Base-by-base conservation (phyloP, 2,329 filamentous ascomycete species). In the Aspergillus sp. region DNA sequence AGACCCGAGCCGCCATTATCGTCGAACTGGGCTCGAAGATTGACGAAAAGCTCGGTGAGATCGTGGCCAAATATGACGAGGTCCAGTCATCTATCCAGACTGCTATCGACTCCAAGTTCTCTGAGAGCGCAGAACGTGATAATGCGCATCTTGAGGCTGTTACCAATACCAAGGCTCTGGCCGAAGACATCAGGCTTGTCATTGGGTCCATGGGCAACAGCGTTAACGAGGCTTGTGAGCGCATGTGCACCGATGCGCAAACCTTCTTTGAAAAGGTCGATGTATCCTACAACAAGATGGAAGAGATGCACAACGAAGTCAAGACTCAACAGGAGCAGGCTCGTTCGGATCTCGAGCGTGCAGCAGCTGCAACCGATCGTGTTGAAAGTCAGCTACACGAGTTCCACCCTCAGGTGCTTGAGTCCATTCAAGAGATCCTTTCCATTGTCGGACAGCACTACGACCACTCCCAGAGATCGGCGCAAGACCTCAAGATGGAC, bases 11-110 rank as follows among this genome's bases (percentile, higher is more conserved):
- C 7, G 80, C 80, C 30, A 81, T 86, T 27, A 78, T 86, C 25
- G 72, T 80, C 13, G 83, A 84, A 27, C 73, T 88, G 23, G 78
- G 79, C 4, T 75, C 79, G 54, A 87, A 86, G 75, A 80, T 89
- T 41, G 86, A 96, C 63, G 90, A 92, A 70, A 92, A 92, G 72
- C 87, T 97, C 67, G 85, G 85, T 60, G 90, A 92, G 56, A 82
- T 99, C 23, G 86, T 96, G 73, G 82, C 84, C 66, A 97, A 96
- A 74, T 96, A 96, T 70, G 93, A 97, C 58, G 91, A 95, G 62
- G 88, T 93, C 64, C 90, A 96, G 70, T 79, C 84, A 19, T 81
- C 86, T 7, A 84, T 91, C 32, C 90, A 96, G 70, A 80, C 84
- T 21, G 81, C 86, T 7, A 83, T 91, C 30, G 90, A 96, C 48